Conservation (phyloP, 805 yeast genomes). For the Blastobotrys mokoenaii region DNA sequence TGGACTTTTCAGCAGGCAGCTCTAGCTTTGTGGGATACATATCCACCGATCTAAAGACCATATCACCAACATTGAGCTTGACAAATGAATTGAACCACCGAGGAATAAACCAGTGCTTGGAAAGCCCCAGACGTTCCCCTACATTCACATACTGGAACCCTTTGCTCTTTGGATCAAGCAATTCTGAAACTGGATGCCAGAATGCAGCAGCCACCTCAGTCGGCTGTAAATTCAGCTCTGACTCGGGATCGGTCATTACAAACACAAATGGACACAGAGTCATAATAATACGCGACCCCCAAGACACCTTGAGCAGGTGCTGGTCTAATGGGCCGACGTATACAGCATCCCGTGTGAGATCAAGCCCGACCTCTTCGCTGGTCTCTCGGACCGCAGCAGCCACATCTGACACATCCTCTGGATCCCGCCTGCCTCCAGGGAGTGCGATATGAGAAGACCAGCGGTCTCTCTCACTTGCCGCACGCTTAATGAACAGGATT, state of each 20-base stretch:
- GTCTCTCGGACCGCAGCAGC: conserved; percentile 32
- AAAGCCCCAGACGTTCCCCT: conserved; percentile 18
- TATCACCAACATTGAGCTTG: conserved; percentile 19
- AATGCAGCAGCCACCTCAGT: conserved; percentile 31
- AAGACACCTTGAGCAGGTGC: conserved; percentile 25
- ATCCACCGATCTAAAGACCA: conserved; percentile 24
- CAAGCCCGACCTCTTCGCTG: conserved; percentile 33
- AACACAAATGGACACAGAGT: conserved; percentile 31
- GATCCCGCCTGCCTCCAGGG: conserved; percentile 34
- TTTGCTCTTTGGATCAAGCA: conserved; percentile 15
- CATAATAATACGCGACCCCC: conserved; percentile 28
- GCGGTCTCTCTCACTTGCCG: conserved; percentile 28
- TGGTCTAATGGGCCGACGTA: conserved; percentile 30
- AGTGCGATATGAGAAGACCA: conserved; percentile 36
- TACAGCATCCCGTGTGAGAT: conserved; percentile 21
- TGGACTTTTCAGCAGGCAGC: conserved; percentile 1
- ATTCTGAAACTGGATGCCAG: conserved; percentile 28
- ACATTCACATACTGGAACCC: conserved; percentile 18
- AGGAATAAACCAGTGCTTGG: conserved; percentile 7
- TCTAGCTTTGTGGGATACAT: conserved; percentile 11
- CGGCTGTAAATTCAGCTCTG: conserved; percentile 22
- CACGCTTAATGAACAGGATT: conserved; percentile 30
- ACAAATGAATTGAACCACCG: conserved; percentile 7
- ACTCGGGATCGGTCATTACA: conserved; percentile 18
- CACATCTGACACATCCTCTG: conserved; percentile 26